A percentile compares a stretch with the other conserved stretches of the same genome.
These are phyloP conservation scores for Acrocalymma vagum DNA, from an alignment of 2,329 filamentous ascomycete species.

Conservation along the genomic window DNA sequence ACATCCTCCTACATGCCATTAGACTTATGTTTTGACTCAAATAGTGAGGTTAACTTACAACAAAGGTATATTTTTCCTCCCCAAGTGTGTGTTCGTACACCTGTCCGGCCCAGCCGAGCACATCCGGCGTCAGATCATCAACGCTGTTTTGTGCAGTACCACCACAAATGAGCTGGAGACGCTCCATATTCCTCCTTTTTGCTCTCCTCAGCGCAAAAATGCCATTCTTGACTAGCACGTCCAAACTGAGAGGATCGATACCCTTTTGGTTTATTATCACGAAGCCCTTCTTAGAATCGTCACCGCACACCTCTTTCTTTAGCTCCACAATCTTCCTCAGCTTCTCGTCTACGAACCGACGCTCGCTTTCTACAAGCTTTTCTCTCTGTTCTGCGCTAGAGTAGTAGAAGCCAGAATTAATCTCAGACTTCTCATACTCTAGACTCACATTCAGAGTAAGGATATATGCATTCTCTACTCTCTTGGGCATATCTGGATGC, in stretches of 20 bases:
- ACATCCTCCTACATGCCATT: conserved; percentile 75
- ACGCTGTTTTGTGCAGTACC: conserved; percentile 94
- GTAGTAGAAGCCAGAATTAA: conserved; percentile 99
- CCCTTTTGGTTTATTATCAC: conserved; percentile 99
- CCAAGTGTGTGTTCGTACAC: conserved; percentile 98
- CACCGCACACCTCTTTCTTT: conserved; percentile 96
- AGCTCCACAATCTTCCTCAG: conserved; percentile 96
- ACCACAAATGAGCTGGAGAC: conserved; percentile 92
- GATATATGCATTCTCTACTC: conserved; percentile 94
- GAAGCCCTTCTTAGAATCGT: conserved; percentile 92
- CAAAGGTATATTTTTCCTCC: conserved; percentile 98
- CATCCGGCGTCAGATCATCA: conserved; percentile 85
- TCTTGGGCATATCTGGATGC: conserved; percentile 98
- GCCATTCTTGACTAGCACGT: conserved; percentile 97
- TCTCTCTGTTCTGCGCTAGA: conserved; percentile 95
- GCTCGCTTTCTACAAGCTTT: conserved; percentile 97
- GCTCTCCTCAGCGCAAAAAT: conserved; percentile 93
- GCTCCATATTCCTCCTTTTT: conserved; percentile 99
- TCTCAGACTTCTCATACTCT: conserved; percentile 99
- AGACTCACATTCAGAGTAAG: conserved; percentile 95
- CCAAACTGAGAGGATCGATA: conserved; percentile 94
- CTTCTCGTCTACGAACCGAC: conserved; percentile 94
- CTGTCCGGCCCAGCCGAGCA: conserved; percentile 93
- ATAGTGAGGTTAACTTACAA: conserved; percentile 54
- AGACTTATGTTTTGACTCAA: conserved; percentile 19